Evolutionary conservation across 1,139 yeast genomes (phyloP), one percentile per base, ranked within the genome.

Genomic region (Lodderomyces margitis): DNA sequence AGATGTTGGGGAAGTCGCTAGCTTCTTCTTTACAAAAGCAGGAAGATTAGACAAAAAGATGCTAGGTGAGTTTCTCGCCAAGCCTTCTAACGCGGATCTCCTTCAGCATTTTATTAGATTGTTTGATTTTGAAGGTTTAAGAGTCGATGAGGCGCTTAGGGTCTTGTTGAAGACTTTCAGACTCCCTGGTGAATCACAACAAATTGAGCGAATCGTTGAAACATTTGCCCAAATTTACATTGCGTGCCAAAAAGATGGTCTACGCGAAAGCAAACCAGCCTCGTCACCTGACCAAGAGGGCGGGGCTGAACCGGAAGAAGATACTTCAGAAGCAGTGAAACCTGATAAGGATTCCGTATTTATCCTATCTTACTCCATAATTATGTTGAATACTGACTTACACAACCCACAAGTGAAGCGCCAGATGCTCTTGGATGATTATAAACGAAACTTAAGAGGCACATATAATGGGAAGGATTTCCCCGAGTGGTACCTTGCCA

Each of bases 181-280:
- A 61, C 73, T 94, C 42, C 98, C 98, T 0, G 99, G 99, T 39
- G 99, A 94, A 63, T 83, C 97, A 0, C 98, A 89, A 57, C 96
- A 88, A 59, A 92, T 94, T 59, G 98, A 91, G 60, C 77, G 96
- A 56, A 79, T 92, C 15, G 87, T 94, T 34, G 97, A 91, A 55
- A 73, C 80, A 16, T 92, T 94, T 64, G 91, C 96, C 4, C 83
- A 80, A 37, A 79, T 85, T 49, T 94, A 88, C 61, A 86, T 86
- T 6, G 68, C 66, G 16, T 49, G 52, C 41, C 49, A 48, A 35
- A 28, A 28, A 12, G 32, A 28, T 15, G 32, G 32, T 28, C 16
- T 28, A 11, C 32, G 19, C 16, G 45, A 41, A 34, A 39, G 34
- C 11, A 38, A 36, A 9, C 19, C 32, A 6, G n/a, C 19, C 19